Base-by-base conservation (phyloP, 257 asterid species). In the Ehretia macrophylla region DNA sequence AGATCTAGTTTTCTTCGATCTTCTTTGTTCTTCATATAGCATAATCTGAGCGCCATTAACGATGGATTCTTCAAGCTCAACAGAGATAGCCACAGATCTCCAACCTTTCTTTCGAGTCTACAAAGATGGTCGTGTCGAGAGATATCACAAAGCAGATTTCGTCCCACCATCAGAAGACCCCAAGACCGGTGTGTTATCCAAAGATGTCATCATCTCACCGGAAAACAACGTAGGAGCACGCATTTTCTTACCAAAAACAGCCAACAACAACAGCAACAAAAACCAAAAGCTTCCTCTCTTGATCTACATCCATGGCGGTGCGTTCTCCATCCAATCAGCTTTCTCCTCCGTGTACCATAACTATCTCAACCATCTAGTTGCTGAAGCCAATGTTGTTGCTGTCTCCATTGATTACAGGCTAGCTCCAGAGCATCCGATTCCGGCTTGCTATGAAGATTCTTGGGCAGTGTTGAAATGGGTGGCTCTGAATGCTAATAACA, bases 301-400 rank as follows among this genome's bases (percentile, higher is more conserved):
- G 56, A 53, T 88, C 64, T 88, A 87, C 86, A 11, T 70, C 76
- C 98, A 91, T 78, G 98, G 98, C 35, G 98, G 96, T 38, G 98
- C 55, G 5, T 88, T 83, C 70, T 40, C 58, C 0, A 51, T 79
- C 32, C 76, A 77, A 56, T 86, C 96, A 0, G 84, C 95, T 0
- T 82, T 85, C 77, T 80, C 94, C 10, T 47, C 86, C 0, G 0
- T 8, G 0, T 87, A 88, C 65, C 87, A 76, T 66, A 52, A 16
- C 71, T 76, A 83, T 63, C 51, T 70, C 47, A 77, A 56, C 53
- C 12, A 68, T 45, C 58, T 91, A 3, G 85, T 82, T 0, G 75
- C 86, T 2, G 56, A 62, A 66, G 68, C 98, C 42, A 59, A 71
- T 13, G 77, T 76, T 37, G 10, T 88, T 53, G 80, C 75, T 56